These are phyloP conservation scores for Friedmanniomyces endolithicus DNA, from an alignment of 495 filamentous ascomycete genomes.

Conservation along the genomic window DNA sequence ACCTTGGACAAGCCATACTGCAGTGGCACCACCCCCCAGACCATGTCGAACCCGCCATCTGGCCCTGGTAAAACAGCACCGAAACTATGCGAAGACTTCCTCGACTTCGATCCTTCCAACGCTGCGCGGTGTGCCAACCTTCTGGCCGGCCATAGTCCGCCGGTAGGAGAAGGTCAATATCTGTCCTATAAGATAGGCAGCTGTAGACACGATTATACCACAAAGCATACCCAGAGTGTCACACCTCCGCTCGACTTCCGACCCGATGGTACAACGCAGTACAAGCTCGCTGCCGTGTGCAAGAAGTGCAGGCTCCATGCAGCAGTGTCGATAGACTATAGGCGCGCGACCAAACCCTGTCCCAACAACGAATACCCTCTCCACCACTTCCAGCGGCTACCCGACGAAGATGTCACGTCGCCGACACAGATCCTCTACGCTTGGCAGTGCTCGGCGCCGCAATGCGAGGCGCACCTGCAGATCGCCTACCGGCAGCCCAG, in stretches of 20 bases:
- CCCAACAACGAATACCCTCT: constrained; percentile 26
- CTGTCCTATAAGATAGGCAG: constrained; percentile 18
- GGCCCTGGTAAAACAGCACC: constrained; percentile 50
- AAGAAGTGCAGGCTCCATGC: constrained; percentile 45
- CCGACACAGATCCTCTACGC: constrained; percentile 20
- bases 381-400: constrained; percentile 29
- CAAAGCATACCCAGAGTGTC: constrained; percentile 41
- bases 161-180: constrained; percentile 12
- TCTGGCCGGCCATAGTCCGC: constrained; percentile 40
- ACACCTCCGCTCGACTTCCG: constrained; percentile 32
- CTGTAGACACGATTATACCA: constrained; percentile 46
- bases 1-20: not conserved
- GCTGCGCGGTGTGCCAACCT: constrained; percentile 39
- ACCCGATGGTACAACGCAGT: constrained; percentile 30
- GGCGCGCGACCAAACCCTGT: constrained; percentile 21
- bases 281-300: constrained; percentile 45
- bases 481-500: constrained; percentile 45
- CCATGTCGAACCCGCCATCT: constrained; percentile 5
- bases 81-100: constrained; percentile 46
- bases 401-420: not conserved
- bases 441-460: constrained; percentile 49
- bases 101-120: constrained; percentile 43
- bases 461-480: constrained; percentile 43
- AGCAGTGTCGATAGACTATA: constrained; percentile 38
- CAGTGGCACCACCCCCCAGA: not conserved